Base-by-base conservation (phyloP, 208 protist species). In the Trichomonas tenax region DNA sequence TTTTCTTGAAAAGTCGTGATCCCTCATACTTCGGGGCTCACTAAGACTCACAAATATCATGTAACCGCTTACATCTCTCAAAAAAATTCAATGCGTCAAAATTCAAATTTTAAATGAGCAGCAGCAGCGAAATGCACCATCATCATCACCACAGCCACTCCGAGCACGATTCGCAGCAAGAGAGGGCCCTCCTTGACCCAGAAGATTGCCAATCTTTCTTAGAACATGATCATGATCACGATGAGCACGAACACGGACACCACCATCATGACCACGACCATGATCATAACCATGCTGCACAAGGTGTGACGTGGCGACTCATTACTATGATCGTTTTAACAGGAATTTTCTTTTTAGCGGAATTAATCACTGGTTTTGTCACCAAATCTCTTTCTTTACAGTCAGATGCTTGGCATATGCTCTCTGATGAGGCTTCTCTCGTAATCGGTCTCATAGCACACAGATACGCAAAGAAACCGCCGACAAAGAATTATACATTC, bases 351-450 rank as follows among this genome's bases (percentile, higher is more conserved):
- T 96, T 89, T 17, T 88, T 96, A 34, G 96, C 44, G n/a, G 96
- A 96, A 82, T 82, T 96, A 46, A 82, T 96, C 82, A 49, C 40
- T n/a, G 96, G 96, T 21, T 46, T 93, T 34, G 34, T 44, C 14
- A 96, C 88, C 15, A 34, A 95, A 34, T 96, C 96, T 10, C 49
- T 96, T n/a, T 45, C 82, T 34, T 31, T 96, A 45, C 58, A 96
- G 40, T 81, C 96, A 72, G 96, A 96, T 82, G 96, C 96, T n/a
- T 96, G 96, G 49, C 82, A 96, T 17, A 96, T 96, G 96, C 72
- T 96, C 46, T 95, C 72, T 49, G 96, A 96, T 63, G 46, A 90
- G 26, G 95, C 95, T 36, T 81, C 49, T 36, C 15, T 96, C 8
- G 31, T 95, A 6, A 95, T 96, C 41, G 96, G 96, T 63, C 63